Evolutionary conservation across 768 basidiomycete genomes (phyloP).

Genomic region (Rhodocollybia butyracea): DNA sequence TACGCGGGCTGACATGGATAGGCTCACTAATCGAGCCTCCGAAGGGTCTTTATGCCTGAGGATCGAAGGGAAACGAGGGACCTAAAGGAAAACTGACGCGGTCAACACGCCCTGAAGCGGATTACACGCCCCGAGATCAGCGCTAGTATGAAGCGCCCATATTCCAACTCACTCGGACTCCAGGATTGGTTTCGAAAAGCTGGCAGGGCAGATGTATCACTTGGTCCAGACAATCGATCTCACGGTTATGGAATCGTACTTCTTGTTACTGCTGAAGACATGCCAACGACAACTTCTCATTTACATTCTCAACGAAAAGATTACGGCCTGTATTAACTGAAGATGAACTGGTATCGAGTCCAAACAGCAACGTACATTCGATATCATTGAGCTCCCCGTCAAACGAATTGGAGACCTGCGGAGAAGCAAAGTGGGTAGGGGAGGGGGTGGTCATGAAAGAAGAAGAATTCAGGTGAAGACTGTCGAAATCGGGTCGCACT

Average conservation of each 20-base stretch:
- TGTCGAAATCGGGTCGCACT: constrained; percentile 72
- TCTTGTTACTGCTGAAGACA: too few relatives aligned
- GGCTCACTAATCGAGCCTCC: too few relatives aligned
- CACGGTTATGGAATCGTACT: too few relatives aligned
- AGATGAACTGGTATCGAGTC: constrained; percentile 16
- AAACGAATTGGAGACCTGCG: constrained; percentile 7
- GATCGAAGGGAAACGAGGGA: too few relatives aligned
- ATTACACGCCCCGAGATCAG: neutral
- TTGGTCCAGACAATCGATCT: too few relatives aligned
- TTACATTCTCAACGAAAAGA: constrained; percentile 87
- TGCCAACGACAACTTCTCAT: constrained; percentile 27
- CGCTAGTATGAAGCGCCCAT: neutral
- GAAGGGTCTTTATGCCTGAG: too few relatives aligned
- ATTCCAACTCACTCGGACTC: neutral
- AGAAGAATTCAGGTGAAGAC: constrained; percentile 9
- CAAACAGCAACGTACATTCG: constrained; percentile 16
- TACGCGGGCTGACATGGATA: too few relatives aligned
- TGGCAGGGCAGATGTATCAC: too few relatives aligned
- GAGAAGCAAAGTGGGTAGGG: constrained; percentile 9
- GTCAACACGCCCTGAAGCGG: too few relatives aligned
- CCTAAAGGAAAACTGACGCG: too few relatives aligned
- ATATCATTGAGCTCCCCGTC: constrained; percentile 20
- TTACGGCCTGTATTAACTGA: constrained; percentile 39
- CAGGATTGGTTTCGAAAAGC: neutral
- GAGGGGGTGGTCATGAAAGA: constrained; percentile 13